Conservation (phyloP, 2,329 filamentous ascomycete species). For the Penicillium hordei region DNA sequence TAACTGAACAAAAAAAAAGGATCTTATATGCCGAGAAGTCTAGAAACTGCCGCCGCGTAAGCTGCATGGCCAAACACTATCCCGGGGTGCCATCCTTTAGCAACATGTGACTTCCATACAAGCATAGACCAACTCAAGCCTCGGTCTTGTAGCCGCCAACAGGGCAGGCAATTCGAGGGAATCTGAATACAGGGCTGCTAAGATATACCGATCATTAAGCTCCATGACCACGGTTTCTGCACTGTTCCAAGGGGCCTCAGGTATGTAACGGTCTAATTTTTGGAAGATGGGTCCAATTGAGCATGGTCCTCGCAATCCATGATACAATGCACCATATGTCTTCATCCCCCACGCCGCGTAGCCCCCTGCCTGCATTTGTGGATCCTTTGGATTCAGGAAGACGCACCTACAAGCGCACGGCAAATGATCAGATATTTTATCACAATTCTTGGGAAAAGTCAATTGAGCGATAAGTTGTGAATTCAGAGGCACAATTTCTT, state of each 20-base stretch:
- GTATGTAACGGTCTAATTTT: background rate
- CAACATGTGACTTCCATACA: slow-evolving; percentile 43
- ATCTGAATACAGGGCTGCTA: background rate
- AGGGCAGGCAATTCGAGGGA: background rate
- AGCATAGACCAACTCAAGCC: slow-evolving; percentile 39
- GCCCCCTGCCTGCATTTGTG: background rate
- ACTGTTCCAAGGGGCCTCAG: background rate
- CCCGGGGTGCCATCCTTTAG: slow-evolving; percentile 44
- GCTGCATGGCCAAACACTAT: slow-evolving; percentile 43
- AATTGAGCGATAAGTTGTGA: background rate
- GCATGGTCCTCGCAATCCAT: background rate
- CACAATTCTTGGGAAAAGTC: no score
- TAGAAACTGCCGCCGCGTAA: slow-evolving; percentile 32
- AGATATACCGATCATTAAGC: background rate
- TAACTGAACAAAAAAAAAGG: slow-evolving; percentile 29
- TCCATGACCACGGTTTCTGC: no score
- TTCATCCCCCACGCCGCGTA: background rate
- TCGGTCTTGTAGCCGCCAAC: slow-evolving; percentile 38
- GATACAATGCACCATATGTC: background rate
- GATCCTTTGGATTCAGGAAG: background rate
- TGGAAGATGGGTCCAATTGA: background rate
- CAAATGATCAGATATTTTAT: background rate
- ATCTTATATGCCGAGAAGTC: slow-evolving; percentile 28
- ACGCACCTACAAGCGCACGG: background rate
- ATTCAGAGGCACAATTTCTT: background rate